Base-by-base conservation (phyloP, 257 asterid genomes). In the Oldenlandia corymbosa region DNA sequence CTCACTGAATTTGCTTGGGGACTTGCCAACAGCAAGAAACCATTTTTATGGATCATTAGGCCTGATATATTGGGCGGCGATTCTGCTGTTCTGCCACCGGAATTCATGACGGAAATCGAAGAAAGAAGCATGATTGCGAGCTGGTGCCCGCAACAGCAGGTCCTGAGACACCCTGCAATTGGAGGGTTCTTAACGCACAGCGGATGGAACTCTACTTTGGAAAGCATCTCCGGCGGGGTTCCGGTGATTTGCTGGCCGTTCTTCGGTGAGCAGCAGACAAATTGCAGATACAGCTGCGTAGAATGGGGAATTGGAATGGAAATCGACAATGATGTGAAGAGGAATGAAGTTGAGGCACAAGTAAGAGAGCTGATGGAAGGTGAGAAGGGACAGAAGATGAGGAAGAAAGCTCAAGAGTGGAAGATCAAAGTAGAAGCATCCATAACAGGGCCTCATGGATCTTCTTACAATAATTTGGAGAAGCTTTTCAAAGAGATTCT, bases 1-100 rank as follows among this genome's bases (percentile, higher is more conserved):
- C 58, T 84, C 27, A 66, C 68, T 0, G 91, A 84, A 31, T 77
- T 84, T n/a, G 88, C 91, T 0, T 81, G 85, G 85, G 87, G 88
- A 11, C 76, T 81, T 0, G 85, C 87, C 0, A 72, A 72, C 2
- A 77, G 82, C 55, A 67, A 66, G 68, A 79, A 81, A 62, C 69
- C 74, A 0, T 81, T 84, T 30, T 24, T 84, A 21, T 84, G 90
- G 87, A 70, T 84, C 37, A 76, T 84, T 9, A 43, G 87, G 43
- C 87, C 87, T 0, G 87, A 84, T n/a, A 46, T 81, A 1, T 76
- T 84, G 13, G 65, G 52, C 0, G 85, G 88, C 0, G 83, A 79
- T 5, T 10, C 73, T 2, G 86, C 86, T 0, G 70, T 78, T 72
- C 13, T 81, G 72, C 84, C 88, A 10, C 69, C 50, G 0, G 84